Percentiles rank a stretch among this genome's conserved stretches.
phyloP scores from a whole-genome alignment of 108 stramenopile genomes.

The Stephanodiscus minutulus region DNA sequence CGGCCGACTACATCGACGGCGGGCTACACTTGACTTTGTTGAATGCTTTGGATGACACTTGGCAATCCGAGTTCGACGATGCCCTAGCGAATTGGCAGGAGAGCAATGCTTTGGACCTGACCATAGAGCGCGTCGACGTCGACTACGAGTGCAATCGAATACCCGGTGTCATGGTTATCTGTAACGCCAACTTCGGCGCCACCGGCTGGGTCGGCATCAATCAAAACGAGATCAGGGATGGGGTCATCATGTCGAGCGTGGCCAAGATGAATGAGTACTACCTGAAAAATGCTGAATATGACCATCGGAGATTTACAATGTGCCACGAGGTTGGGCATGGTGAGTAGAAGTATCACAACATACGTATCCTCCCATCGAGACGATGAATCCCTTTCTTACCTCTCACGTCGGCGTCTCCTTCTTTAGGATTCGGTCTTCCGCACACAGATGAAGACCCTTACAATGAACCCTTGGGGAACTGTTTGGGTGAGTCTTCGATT shows the following conservation, averaged over 20 bases:
- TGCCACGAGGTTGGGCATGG: constrained; percentile 12
- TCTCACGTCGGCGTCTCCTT: constrained; percentile 10
- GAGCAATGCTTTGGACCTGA: constrained; percentile 57
- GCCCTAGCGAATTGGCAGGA: constrained; percentile 68
- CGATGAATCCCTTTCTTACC: not conserved
- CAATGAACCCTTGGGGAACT: constrained; percentile 69
- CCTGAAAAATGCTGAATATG: constrained; percentile 55
- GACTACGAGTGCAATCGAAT: constrained; percentile 39
- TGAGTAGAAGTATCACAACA: not conserved
- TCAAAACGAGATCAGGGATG: constrained; percentile 42
- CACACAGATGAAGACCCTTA: constrained; percentile 82
- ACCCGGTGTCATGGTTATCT: constrained; percentile 68
- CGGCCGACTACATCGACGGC: constrained; percentile 36
- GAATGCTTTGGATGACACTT: constrained; percentile 66
- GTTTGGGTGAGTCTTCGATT: constrained; percentile 49
- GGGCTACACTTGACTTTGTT: constrained; percentile 56
- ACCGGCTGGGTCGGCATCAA: constrained; percentile 84
- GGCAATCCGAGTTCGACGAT: constrained; percentile 57
- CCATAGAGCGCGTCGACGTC: constrained; percentile 20
- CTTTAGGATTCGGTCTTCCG: constrained; percentile 73
- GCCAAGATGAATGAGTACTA: constrained; percentile 86
- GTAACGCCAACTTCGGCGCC: constrained; percentile 72
- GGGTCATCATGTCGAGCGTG: constrained; percentile 53
- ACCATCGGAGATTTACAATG: constrained; percentile 31
- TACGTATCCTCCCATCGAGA: too few species aligned